Conservation (phyloP, 2,329 filamentous ascomycete species). For the Penicillium sp. region DNA sequence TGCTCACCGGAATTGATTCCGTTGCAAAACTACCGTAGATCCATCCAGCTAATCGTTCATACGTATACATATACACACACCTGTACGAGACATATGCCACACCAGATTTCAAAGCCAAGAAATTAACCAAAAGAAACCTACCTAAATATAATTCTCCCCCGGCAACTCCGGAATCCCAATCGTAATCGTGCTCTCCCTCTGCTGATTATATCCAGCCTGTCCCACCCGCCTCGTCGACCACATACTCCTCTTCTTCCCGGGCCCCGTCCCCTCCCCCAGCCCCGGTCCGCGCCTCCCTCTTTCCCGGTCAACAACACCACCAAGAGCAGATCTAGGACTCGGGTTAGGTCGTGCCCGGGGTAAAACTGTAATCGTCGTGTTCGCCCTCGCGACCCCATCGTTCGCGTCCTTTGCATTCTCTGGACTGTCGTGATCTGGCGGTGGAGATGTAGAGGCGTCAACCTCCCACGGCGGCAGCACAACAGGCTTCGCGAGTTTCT, state of each 20-base stretch:
- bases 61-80: neutral
- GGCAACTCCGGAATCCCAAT: conserved; percentile 9
- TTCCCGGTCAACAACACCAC: neutral
- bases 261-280: neutral
- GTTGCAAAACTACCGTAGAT: neutral
- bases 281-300: neutral
- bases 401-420: neutral
- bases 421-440: neutral
- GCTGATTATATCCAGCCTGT: neutral
- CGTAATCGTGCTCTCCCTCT: neutral
- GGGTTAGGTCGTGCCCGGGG: no score
- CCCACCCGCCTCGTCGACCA: neutral
- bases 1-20: no score
- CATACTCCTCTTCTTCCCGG: neutral
- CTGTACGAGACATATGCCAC: no score
- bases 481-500: neutral
- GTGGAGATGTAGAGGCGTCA: neutral
- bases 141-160: conserved; percentile 3
- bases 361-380: neutral
- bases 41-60: no score
- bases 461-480: conserved; percentile 2
- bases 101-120: neutral
- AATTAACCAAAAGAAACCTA: neutral
- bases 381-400: neutral
- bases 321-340: neutral